A percentile compares a stretch with the other conserved stretches of the same genome.
Conservation (phyloP, 1,284 basidiomycete species). For the Sparassis latifolia region DNA sequence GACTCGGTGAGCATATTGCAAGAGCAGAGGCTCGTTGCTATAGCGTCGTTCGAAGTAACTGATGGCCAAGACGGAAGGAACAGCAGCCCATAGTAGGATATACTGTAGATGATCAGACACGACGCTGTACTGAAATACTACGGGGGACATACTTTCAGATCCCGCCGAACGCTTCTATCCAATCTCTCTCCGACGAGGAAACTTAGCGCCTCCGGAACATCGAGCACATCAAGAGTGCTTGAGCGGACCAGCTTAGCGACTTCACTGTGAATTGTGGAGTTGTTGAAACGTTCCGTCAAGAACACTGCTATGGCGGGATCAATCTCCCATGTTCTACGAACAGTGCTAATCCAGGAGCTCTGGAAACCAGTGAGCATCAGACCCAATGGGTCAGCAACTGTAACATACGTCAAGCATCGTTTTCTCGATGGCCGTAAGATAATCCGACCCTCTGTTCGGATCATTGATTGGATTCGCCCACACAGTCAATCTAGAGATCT, state of each 20-base stretch:
- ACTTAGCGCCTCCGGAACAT: slow-evolving; percentile 73
- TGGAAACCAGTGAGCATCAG: slow-evolving; percentile 25
- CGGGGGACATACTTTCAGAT: slow-evolving; percentile 58
- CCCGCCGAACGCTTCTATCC: slow-evolving; percentile 49
- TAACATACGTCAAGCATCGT: slow-evolving; percentile 51
- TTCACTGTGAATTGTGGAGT: slow-evolving; percentile 56
- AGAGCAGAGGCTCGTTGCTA: slow-evolving; percentile 76
- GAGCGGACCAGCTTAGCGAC: slow-evolving; percentile 71
- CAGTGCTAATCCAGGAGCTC: slow-evolving; percentile 62
- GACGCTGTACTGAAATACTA: background rate
- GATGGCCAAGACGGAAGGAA: slow-evolving; percentile 83
- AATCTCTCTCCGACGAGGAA: slow-evolving; percentile 75
- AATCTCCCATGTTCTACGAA: slow-evolving; percentile 79
- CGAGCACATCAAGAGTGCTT: slow-evolving; percentile 66
- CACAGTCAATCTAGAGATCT: slow-evolving; percentile 80
- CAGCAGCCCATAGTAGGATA: slow-evolving; percentile 83
- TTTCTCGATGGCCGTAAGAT: slow-evolving; percentile 50
- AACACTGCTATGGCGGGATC: slow-evolving; percentile 81
- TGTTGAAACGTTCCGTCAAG: slow-evolving; percentile 84
- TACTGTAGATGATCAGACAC: slow-evolving; percentile 40
- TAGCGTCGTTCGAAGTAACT: slow-evolving; percentile 85
- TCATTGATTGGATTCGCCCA: slow-evolving; percentile 91
- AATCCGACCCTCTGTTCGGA: slow-evolving; percentile 57
- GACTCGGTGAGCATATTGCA: slow-evolving; percentile 97
- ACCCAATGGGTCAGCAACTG: background rate